These are phyloP conservation scores for Craterostigma plantagineum DNA, from an alignment of 257 asterid species.

Conservation along the genomic window DNA sequence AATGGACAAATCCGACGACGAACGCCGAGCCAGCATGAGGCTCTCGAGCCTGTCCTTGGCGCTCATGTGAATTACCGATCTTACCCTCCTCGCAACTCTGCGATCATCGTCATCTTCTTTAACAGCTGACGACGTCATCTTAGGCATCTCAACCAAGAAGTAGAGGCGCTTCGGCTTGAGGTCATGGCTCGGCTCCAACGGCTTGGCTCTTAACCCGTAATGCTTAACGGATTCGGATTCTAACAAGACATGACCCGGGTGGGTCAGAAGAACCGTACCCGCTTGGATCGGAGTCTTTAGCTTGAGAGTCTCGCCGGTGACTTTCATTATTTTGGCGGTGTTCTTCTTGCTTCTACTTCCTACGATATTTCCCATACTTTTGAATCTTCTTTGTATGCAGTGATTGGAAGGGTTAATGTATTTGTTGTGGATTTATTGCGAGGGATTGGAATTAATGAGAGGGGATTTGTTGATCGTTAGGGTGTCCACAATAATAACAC, in stretches of 20 bases:
- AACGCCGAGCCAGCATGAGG: conserved; percentile 64
- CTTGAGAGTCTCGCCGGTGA: conserved; percentile 2
- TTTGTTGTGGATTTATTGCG: no score
- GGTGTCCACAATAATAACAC: no score
- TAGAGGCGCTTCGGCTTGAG: conserved; percentile 3
- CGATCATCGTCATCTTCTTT: conserved; percentile 12
- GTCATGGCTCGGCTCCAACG: conserved; percentile 5
- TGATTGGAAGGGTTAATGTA: no score
- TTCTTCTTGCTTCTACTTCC: background rate
- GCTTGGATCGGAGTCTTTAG: conserved; percentile 1
- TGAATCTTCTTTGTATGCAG: no score
- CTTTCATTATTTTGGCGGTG: conserved; percentile 1
- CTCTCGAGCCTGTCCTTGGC: conserved; percentile 91
- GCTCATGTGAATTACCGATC: conserved; percentile 86
- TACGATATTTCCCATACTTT: background rate
- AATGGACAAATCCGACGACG: conserved; percentile 51
- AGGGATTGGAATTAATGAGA: no score
- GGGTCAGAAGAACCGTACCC: background rate
- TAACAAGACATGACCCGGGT: conserved; percentile 4
- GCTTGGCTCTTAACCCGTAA: conserved; percentile 4
- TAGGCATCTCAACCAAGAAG: conserved; percentile 25
- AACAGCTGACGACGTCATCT: conserved; percentile 10
- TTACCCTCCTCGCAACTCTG: conserved; percentile 37
- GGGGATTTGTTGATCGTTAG: no score
- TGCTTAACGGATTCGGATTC: conserved; percentile 7